These are phyloP conservation scores for Mortierella claussenii DNA, from an alignment of 192 early-diverging fungal genomes.

Conservation along the genomic window DNA sequence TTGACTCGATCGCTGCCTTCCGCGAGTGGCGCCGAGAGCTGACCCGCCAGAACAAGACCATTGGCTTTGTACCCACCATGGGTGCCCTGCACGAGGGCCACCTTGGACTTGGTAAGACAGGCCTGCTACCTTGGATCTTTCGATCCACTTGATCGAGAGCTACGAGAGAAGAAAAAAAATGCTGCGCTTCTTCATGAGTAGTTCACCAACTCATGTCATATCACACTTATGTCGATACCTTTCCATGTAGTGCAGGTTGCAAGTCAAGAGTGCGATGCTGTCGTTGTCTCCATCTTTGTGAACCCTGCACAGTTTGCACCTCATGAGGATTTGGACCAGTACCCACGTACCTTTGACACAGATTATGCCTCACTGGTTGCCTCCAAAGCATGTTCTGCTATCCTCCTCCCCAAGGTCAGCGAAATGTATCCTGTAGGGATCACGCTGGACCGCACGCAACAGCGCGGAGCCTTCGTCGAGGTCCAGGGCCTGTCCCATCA, in stretches of 20 bases:
- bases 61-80: constrained; percentile 99
- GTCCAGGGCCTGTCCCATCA: constrained; percentile 90
- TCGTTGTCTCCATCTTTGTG: constrained; percentile 93
- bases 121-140: too few relatives aligned
- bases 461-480: constrained; percentile 93
- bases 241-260: constrained; percentile 61
- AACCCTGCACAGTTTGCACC: constrained; percentile 99
- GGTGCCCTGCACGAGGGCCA: constrained; percentile 96
- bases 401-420: constrained; percentile 72
- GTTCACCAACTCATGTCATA: too few relatives aligned
- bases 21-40: constrained; percentile 74
- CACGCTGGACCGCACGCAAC: constrained; percentile 76
- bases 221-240: too few relatives aligned
- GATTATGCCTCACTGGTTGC: constrained; percentile 79
- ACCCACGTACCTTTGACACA: constrained; percentile 85
- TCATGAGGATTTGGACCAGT: constrained; percentile 89
- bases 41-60: constrained; percentile 58
- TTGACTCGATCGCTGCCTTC: constrained; percentile 81
- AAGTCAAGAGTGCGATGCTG: constrained; percentile 67
- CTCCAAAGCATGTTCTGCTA: constrained; percentile 62
- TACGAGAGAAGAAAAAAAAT: background rate
- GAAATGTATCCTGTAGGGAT: constrained; percentile 98
- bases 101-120: constrained; percentile 70
- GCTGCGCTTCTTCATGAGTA: too few relatives aligned
- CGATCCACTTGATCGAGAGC: constrained; percentile 7